phyloP scores from a whole-genome alignment of 2,329 filamentous ascomycete species.

The Aspergillus sp. region DNA sequence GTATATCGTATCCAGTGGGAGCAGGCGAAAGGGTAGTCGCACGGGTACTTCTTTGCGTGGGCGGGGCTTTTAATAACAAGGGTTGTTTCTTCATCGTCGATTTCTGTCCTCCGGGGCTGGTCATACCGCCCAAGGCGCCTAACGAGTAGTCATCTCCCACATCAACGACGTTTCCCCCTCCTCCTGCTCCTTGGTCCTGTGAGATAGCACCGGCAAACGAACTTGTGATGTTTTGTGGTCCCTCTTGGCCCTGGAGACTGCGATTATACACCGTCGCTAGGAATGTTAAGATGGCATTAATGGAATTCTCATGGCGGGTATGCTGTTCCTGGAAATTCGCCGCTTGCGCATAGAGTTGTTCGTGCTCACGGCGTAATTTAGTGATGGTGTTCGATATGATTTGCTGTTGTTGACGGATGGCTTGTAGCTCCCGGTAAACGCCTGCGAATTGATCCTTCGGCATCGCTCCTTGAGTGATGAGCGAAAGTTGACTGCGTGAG shows the following conservation, averaged over 20 bases:
- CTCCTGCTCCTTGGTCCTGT: slow-evolving; percentile 39
- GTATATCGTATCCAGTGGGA: slow-evolving; percentile 23
- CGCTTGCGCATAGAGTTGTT: slow-evolving; percentile 79
- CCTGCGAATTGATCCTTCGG: slow-evolving; percentile 66
- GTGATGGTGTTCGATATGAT: slow-evolving; percentile 76
- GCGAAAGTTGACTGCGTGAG: slow-evolving; percentile 35
- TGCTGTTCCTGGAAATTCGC: slow-evolving; percentile 84
- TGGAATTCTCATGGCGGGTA: slow-evolving; percentile 94
- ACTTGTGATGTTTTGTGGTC: slow-evolving; percentile 68
- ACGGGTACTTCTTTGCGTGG: slow-evolving; percentile 17
- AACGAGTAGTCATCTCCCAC: slow-evolving; percentile 46
- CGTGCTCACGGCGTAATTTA: slow-evolving; percentile 74
- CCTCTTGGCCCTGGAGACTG: slow-evolving; percentile 75
- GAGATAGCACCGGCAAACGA: slow-evolving; percentile 72
- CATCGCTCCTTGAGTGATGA: slow-evolving; percentile 36
- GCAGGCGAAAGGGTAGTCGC: slow-evolving; percentile 32
- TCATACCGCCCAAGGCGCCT: slow-evolving; percentile 29
- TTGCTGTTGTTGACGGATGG: slow-evolving; percentile 76
- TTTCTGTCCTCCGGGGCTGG: slow-evolving; percentile 29
- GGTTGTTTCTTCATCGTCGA: slow-evolving; percentile 38
- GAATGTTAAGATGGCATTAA: slow-evolving; percentile 97
- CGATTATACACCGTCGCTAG: slow-evolving; percentile 93
- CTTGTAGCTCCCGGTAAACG: slow-evolving; percentile 70
- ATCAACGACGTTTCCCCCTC: slow-evolving; percentile 50
- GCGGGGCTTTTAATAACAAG: slow-evolving; percentile 40